Conservation (phyloP, 2,329 filamentous ascomycete species). For the Byssochlamys sp. region DNA sequence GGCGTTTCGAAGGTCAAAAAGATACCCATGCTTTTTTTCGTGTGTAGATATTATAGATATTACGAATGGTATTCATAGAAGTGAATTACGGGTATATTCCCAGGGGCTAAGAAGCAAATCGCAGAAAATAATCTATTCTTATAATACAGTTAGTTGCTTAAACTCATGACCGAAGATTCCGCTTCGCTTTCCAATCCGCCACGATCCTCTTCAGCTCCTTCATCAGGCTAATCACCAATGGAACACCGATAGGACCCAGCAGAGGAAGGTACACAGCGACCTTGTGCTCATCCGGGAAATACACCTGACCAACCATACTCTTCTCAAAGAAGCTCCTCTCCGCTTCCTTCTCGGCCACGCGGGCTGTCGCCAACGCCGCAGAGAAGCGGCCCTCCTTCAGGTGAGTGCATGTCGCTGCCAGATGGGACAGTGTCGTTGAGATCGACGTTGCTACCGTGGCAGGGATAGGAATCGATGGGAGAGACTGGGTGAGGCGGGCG, state of each 20-base stretch:
- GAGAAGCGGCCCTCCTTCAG: conserved; percentile 54
- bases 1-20: not conserved
- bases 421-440: conserved; percentile 64
- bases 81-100: not conserved
- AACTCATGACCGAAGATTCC: not conserved
- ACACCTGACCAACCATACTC: conserved; percentile 96
- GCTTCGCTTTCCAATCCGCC: conserved; percentile 21
- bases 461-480: conserved; percentile 86
- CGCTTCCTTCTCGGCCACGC: conserved; percentile 76
- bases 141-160: not conserved
- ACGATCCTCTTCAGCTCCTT: conserved; percentile 62
- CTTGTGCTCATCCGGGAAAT: conserved; percentile 98
- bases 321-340: conserved; percentile 97
- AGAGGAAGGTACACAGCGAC: conserved; percentile 90
- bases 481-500: conserved; percentile 69
- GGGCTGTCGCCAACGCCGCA: conserved; percentile 64
- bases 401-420: conserved; percentile 65
- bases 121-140: not conserved
- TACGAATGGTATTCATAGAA: not conserved
- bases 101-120: not conserved
- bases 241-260: conserved; percentile 81
- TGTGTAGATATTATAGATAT: not conserved
- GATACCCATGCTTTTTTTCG: not conserved
- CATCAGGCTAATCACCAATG: conserved; percentile 69
- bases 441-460: conserved; percentile 77